phyloP scores from a whole-genome alignment of 305 asterid genomes.

The Galium porrigens region DNA sequence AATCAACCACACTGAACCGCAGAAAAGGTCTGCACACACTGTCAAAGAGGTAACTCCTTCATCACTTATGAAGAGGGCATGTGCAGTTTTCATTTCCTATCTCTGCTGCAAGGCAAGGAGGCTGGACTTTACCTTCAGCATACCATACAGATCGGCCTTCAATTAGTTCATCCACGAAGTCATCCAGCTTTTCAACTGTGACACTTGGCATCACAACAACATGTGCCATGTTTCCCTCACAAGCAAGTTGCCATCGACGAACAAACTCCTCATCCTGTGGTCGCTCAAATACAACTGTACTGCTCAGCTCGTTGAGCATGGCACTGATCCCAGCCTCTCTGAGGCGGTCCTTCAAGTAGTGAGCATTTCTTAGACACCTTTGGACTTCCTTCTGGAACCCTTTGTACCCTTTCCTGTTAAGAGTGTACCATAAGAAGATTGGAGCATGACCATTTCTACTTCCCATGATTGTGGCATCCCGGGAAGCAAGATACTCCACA shows the following conservation, averaged over 20 bases:
- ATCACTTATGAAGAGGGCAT: constrained; percentile 50
- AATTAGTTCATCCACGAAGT: constrained; percentile 44
- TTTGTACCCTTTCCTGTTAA: constrained; percentile 66
- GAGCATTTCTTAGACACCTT: constrained; percentile 73
- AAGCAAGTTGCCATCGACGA: constrained; percentile 84
- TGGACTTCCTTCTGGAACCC: constrained; percentile 90
- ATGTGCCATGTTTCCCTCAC: constrained; percentile 76
- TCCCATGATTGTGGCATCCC: constrained; percentile 88
- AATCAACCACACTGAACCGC: not conserved
- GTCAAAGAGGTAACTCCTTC: not conserved
- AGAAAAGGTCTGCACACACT: too few relatives aligned
- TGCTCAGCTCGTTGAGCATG: constrained; percentile 79
- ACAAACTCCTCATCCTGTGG: constrained; percentile 67
- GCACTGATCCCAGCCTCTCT: constrained; percentile 56
- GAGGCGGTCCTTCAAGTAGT: constrained; percentile 57
- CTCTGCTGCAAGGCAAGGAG: constrained; percentile 68
- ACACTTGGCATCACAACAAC: constrained; percentile 82
- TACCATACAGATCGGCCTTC: constrained; percentile 55
- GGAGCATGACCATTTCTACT: constrained; percentile 95
- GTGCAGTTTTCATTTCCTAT: constrained; percentile 48
- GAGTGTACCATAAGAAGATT: constrained; percentile 79
- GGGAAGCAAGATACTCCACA: constrained; percentile 79
- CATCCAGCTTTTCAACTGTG: constrained; percentile 54
- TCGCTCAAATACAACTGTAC: constrained; percentile 77
- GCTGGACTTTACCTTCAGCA: constrained; percentile 28